Conservation (phyloP, 768 basidiomycete species). For the Leucocoprinus leucothites region DNA sequence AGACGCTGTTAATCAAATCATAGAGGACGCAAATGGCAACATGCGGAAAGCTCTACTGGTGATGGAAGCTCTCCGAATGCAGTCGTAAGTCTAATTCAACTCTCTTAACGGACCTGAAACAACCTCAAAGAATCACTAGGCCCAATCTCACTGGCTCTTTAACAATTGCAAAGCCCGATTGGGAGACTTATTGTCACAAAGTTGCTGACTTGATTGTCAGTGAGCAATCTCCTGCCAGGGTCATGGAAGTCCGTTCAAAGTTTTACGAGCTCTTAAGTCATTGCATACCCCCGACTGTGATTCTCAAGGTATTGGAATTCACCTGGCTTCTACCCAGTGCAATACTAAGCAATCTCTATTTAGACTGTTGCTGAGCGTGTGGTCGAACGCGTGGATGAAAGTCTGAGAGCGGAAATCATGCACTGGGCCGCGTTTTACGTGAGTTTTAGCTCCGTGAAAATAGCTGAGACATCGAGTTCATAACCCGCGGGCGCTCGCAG, state of each 20-base stretch:
- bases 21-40: conserved; percentile 82
- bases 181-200: conserved; percentile 96
- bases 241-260: conserved; percentile 91
- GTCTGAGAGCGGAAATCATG: conserved; percentile 88
- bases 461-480: not conserved
- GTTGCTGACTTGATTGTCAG: conserved; percentile 86
- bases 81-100: conserved; percentile 60
- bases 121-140: conserved; percentile 32
- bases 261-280: conserved; percentile 95
- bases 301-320: conserved; percentile 67
- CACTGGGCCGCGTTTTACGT: conserved; percentile 99
- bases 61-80: conserved; percentile 95
- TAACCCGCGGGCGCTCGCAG: conserved; percentile 35
- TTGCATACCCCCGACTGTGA: conserved; percentile 91
- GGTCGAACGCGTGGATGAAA: conserved; percentile 86
- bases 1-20: conserved; percentile 72
- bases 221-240: conserved; percentile 84
- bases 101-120: not conserved
- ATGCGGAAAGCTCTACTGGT: conserved; percentile 93
- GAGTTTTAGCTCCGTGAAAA: conserved; percentile 26
- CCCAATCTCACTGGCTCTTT: conserved; percentile 81
- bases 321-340: not conserved
- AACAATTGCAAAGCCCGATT: conserved; percentile 94
- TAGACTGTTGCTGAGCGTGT: conserved; percentile 91
- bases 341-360: not conserved